Percentiles rank a stretch among this genome's conserved stretches.
Conservation (phyloP, 2,329 filamentous ascomycete species). For the Ceratocystis colombiana region DNA sequence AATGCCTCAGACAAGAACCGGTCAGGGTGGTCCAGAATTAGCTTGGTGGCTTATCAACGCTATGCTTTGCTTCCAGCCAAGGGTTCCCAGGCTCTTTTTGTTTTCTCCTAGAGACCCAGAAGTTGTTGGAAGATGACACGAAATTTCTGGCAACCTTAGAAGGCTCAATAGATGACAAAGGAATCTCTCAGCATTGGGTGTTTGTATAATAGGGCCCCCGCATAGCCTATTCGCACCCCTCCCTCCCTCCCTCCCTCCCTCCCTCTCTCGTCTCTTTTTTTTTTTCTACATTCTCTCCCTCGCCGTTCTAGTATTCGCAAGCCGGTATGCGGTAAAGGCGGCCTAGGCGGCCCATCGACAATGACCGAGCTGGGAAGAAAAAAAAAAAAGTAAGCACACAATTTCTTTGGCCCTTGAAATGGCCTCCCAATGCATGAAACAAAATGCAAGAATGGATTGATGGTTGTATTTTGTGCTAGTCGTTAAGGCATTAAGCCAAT, state of each 20-base stretch:
- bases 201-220: background rate
- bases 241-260: background rate
- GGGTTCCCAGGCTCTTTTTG: background rate
- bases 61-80: background rate
- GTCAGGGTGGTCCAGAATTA: background rate
- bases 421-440: background rate
- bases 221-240: background rate
- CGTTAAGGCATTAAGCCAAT: conserved; percentile 3
- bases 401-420: background rate
- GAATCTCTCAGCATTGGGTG: no score
- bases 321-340: background rate
- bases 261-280: background rate
- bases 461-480: background rate
- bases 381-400: no score
- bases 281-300: background rate
- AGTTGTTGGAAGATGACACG: no score
- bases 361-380: no score
- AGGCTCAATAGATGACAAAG: background rate
- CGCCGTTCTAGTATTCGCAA: background rate
- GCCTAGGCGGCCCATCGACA: background rate
- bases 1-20: background rate
- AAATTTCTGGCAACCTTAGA: background rate
- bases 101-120: background rate
- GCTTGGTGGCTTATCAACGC: background rate
- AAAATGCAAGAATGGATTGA: background rate